These are phyloP conservation scores for Colletotrichum acutatum DNA, from an alignment of 2,329 filamentous ascomycete species.

Conservation along the genomic window DNA sequence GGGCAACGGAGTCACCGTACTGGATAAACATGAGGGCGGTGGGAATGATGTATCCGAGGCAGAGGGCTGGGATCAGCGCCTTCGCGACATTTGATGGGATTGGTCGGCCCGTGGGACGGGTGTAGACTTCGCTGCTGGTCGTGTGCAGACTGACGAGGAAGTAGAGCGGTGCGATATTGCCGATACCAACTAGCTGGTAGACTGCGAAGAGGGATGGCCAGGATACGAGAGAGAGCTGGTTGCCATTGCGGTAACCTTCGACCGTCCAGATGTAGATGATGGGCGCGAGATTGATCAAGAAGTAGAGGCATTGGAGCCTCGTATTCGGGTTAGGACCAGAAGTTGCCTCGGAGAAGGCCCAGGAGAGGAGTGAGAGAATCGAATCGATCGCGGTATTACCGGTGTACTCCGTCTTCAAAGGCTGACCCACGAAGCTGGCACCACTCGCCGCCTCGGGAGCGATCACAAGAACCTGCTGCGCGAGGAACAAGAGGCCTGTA, in stretches of 20 bases:
- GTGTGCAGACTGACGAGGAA: conserved; percentile 22
- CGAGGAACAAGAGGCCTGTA: conserved; percentile 1
- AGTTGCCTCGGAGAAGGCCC: background rate
- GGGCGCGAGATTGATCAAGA: conserved; percentile 38
- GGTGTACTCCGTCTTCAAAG: background rate
- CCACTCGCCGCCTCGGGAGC: background rate
- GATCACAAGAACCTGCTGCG: background rate
- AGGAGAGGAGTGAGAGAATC: background rate
- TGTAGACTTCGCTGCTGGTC: background rate
- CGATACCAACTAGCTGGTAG: conserved; percentile 32
- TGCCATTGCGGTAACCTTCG: conserved; percentile 39
- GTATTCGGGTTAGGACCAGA: background rate
- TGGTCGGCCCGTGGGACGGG: conserved; percentile 28
- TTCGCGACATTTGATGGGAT: conserved; percentile 30
- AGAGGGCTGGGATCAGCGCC: conserved; percentile 35
- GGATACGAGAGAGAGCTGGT: conserved; percentile 28
- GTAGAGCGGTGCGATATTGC: conserved; percentile 31
- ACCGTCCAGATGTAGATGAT: conserved; percentile 40
- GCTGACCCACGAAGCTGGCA: background rate
- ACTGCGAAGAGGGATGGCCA: conserved; percentile 34
- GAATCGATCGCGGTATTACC: background rate
- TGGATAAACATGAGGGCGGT: conserved; percentile 24
- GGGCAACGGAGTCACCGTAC: background rate
- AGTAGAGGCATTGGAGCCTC: conserved; percentile 25
- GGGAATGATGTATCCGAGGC: conserved; percentile 36